phyloP scores from a whole-genome alignment of 768 basidiomycete species.

The Hirschioporus abietinus region DNA sequence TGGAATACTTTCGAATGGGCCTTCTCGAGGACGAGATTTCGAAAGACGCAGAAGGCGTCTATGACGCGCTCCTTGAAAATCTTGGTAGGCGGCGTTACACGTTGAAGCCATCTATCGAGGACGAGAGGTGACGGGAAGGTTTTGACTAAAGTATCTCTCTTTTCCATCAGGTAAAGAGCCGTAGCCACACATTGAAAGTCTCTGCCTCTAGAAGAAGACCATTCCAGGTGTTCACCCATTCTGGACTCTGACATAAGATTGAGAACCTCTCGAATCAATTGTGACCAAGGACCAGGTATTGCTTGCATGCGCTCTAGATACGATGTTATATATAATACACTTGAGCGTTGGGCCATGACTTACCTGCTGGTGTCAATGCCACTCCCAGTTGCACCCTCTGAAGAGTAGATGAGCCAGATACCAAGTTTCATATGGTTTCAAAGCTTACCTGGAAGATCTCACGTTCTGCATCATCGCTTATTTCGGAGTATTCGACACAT shows the following conservation, averaged over 20 bases:
- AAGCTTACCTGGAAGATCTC: conserved; percentile 65
- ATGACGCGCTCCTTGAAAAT: conserved; percentile 29
- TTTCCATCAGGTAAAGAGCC: conserved; percentile 46
- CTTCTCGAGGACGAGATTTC: conserved; percentile 35
- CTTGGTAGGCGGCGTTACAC: conserved; percentile 19
- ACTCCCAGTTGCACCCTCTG: conserved; percentile 77
- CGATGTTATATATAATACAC: conserved; percentile 3
- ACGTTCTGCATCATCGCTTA: conserved; percentile 51
- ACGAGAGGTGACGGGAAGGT: conserved; percentile 20
- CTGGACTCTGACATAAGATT: conserved; percentile 38
- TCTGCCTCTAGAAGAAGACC: conserved; percentile 46
- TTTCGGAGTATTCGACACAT: conserved; percentile 70
- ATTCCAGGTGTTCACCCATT: conserved; percentile 39
- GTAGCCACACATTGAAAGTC: conserved; percentile 59
- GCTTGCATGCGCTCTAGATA: conserved; percentile 63
- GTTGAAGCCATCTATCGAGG: conserved; percentile 48
- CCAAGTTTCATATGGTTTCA: not conserved
- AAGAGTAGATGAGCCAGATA: not conserved
- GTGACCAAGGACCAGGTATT: conserved; percentile 47
- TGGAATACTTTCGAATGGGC: conserved; percentile 32
- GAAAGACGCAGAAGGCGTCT: conserved; percentile 43
- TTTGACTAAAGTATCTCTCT: conserved; percentile 21
- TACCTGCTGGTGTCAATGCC: conserved; percentile 67
- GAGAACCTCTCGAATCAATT: conserved; percentile 52
- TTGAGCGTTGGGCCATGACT: conserved; percentile 12